These are phyloP conservation scores for Cadophora sp. DNA, from an alignment of 2,329 filamentous ascomycete species.

Conservation along the genomic window DNA sequence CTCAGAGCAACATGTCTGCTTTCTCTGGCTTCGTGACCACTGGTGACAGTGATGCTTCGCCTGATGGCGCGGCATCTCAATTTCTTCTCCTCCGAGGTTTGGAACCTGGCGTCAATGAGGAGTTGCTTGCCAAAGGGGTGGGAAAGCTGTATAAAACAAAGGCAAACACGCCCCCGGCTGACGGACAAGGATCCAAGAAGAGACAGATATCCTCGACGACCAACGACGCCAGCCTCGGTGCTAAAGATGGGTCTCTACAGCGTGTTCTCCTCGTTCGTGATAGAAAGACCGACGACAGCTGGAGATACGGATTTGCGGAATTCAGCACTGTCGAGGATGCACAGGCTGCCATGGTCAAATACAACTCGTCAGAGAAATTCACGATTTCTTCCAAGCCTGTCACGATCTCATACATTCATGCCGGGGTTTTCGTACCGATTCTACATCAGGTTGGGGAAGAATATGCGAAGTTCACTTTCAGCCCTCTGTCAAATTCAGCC, in stretches of 20 bases:
- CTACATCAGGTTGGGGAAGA: conserved; percentile 61
- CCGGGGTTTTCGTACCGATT: conserved; percentile 83
- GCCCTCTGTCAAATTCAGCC: conserved; percentile 70
- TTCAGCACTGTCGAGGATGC: conserved; percentile 81
- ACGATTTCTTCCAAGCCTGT: conserved; percentile 79
- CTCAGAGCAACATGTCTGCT: conserved; percentile 47
- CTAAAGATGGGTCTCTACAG: conserved; percentile 75
- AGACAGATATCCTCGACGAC: conserved; percentile 59
- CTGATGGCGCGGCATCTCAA: conserved; percentile 63
- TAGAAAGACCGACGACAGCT: conserved; percentile 72
- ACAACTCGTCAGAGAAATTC: conserved; percentile 75
- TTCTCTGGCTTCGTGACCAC: conserved; percentile 53
- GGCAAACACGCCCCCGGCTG: conserved; percentile 45
- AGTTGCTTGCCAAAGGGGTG: conserved; percentile 74
- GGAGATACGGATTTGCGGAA: conserved; percentile 85
- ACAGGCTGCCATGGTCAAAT: conserved; percentile 74
- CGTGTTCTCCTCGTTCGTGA: conserved; percentile 81
- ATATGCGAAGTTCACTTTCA: conserved; percentile 70
- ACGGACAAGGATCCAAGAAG: conserved; percentile 43
- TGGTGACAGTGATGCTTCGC: conserved; percentile 60
- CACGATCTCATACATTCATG: conserved; percentile 76
- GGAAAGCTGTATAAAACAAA: conserved; percentile 74
- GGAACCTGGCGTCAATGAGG: conserved; percentile 73
- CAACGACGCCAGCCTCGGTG: conserved; percentile 62
- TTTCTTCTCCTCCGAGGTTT: conserved; percentile 78